Percentiles rank a stretch among this genome's conserved stretches.
Evolutionary conservation across 768 basidiomycete species (phyloP).

Genomic region (Boletus rufocinnamomeus): DNA sequence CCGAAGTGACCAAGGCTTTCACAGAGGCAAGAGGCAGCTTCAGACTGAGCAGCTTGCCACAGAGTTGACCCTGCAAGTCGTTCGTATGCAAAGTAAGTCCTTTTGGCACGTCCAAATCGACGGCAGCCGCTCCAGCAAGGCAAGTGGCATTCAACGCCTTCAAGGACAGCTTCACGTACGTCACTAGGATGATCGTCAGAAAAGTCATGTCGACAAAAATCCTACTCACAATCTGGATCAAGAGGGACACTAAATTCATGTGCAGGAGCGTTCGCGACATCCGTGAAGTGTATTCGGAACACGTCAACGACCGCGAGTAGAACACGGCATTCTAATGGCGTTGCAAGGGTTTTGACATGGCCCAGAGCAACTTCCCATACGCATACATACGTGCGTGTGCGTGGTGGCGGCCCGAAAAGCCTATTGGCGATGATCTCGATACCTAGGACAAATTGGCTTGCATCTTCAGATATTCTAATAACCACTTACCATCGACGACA

Average conservation of each 20-base stretch:
- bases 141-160: constrained; percentile 57
- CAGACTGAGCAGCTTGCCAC: constrained; percentile 64
- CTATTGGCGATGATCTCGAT: constrained; percentile 81
- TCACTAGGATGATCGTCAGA: constrained; percentile 53
- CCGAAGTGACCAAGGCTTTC: constrained; percentile 51
- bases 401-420: constrained; percentile 86
- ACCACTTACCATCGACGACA: constrained; percentile 50
- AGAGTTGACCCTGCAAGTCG: constrained; percentile 68
- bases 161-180: constrained; percentile 74
- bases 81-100: constrained; percentile 73
- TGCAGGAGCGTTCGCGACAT: constrained; percentile 81
- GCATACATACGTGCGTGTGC: constrained; percentile 84
- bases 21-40: constrained; percentile 52
- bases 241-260: constrained; percentile 56
- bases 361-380: constrained; percentile 90
- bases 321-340: constrained; percentile 53
- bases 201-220: background rate
- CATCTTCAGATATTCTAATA: background rate
- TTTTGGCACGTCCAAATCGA: constrained; percentile 53
- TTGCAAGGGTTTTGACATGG: constrained; percentile 53
- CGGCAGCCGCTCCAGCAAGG: constrained; percentile 51
- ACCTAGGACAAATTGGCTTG: constrained; percentile 42
- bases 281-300: constrained; percentile 71
- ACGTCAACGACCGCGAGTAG: constrained; percentile 54
- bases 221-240: constrained; percentile 75